phyloP scores from a whole-genome alignment of 768 basidiomycete genomes.

The Panellus pusillus region DNA sequence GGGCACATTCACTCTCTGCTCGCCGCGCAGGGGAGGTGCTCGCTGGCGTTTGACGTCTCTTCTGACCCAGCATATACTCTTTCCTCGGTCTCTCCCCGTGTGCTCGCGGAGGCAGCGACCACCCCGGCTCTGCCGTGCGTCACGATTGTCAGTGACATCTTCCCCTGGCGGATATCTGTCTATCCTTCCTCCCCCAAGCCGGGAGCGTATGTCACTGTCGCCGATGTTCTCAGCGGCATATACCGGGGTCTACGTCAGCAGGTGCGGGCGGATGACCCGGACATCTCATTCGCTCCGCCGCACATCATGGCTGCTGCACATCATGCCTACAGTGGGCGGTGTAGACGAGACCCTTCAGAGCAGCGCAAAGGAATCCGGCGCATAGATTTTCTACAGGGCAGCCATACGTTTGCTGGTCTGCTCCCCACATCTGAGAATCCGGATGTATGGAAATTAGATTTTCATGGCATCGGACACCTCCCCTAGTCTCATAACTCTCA shows the following conservation, averaged over 20 bases:
- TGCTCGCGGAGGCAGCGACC: conserved; percentile 26
- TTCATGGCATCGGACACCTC: conserved; percentile 10
- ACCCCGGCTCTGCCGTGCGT: conserved; percentile 24
- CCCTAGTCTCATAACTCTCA: too few relatives aligned
- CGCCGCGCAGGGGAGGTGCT: background rate
- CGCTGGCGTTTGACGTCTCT: conserved; percentile 18
- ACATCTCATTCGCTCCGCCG: conserved; percentile 24
- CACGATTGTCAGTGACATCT: conserved; percentile 20
- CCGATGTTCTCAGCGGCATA: conserved; percentile 43
- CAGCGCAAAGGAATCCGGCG: conserved; percentile 40
- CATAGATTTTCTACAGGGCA: conserved; percentile 45
- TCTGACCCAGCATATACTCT: conserved; percentile 17
- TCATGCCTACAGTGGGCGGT: conserved; percentile 36
- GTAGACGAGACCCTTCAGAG: conserved; percentile 32
- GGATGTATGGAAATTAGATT: conserved; percentile 27
- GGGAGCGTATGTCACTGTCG: conserved; percentile 27
- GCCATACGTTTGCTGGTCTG: conserved; percentile 39
- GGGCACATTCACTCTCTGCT: conserved; percentile 8
- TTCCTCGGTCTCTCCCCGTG: conserved; percentile 14
- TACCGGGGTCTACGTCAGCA: conserved; percentile 39
- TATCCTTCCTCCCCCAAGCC: conserved; percentile 22
- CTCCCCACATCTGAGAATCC: conserved; percentile 32
- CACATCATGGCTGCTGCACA: conserved; percentile 28
- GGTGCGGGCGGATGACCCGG: conserved; percentile 36
- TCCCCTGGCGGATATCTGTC: conserved; percentile 25